These are phyloP conservation scores for Serendipita vermifera DNA, from an alignment of 768 basidiomycete genomes.

Conservation along the genomic window DNA sequence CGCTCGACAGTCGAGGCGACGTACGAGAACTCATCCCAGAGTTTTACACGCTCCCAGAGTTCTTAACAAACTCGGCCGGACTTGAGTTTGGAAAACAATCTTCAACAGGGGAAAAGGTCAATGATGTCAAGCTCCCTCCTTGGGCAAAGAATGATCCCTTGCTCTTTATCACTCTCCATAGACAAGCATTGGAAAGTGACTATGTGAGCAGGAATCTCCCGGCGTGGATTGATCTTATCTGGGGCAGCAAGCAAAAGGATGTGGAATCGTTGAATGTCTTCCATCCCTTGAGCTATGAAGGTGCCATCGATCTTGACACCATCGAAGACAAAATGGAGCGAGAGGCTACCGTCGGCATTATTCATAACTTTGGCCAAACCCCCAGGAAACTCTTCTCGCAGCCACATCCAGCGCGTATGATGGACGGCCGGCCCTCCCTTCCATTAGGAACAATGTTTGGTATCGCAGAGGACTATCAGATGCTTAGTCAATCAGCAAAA, in stretches of 20 bases:
- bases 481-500: constrained; percentile 44
- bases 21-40: constrained; percentile 89
- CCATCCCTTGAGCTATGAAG: constrained; percentile 89
- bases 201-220: constrained; percentile 74
- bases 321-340: constrained; percentile 79
- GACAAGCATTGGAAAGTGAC: constrained; percentile 82
- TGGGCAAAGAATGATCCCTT: constrained; percentile 83
- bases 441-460: constrained; percentile 62
- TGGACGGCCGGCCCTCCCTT: constrained; percentile 57
- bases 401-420: constrained; percentile 63
- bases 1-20: constrained; percentile 76
- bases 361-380: constrained; percentile 94
- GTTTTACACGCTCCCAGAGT: constrained; percentile 80
- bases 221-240: constrained; percentile 88
- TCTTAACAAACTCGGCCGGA: constrained; percentile 66
- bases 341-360: constrained; percentile 87
- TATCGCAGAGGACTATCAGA: constrained; percentile 69
- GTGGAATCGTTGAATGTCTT: constrained; percentile 67
- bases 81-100: constrained; percentile 70
- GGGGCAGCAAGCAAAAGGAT: constrained; percentile 79
- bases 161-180: constrained; percentile 66
- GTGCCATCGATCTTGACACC: constrained; percentile 74
- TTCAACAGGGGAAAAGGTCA: constrained; percentile 62
- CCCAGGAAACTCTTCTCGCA: constrained; percentile 69
- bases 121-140: constrained; percentile 77